Evolutionary conservation across 2,329 filamentous ascomycete genomes (phyloP).

Genomic region (Claviceps sp.): DNA sequence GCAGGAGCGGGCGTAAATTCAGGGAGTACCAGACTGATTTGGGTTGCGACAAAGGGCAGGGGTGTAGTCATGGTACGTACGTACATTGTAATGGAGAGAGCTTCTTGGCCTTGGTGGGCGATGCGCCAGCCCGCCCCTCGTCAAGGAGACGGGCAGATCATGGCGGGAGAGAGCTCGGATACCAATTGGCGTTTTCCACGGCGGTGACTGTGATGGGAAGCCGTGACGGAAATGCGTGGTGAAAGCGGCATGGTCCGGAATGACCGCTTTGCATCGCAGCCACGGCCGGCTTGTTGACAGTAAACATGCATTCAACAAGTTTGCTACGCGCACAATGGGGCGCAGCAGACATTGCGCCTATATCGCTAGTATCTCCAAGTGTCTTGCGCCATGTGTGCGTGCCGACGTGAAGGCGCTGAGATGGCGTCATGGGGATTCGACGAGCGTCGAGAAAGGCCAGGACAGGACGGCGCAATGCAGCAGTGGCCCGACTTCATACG

Average conservation of each 20-base stretch:
- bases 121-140: background rate
- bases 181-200: background rate
- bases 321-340: background rate
- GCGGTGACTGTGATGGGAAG: constrained; percentile 1
- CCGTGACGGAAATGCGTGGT: too few species aligned
- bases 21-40: background rate
- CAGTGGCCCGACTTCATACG: background rate
- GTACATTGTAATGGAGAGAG: background rate
- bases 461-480: background rate
- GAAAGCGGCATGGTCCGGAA: background rate
- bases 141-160: background rate
- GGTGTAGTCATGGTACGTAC: background rate
- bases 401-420: background rate
- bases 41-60: background rate
- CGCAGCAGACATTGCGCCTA: background rate
- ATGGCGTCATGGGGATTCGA: background rate
- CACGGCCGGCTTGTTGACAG: background rate
- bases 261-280: background rate
- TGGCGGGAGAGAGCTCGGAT: constrained; percentile 1
- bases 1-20: background rate
- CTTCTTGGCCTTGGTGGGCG: background rate
- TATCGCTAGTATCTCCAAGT: background rate
- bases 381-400: background rate
- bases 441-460: background rate
- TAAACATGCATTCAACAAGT: background rate